Percentiles rank a stretch among this genome's conserved stretches.
Evolutionary conservation across 1,139 yeast species (phyloP).

Genomic region (Geotrichum candidum): DNA sequence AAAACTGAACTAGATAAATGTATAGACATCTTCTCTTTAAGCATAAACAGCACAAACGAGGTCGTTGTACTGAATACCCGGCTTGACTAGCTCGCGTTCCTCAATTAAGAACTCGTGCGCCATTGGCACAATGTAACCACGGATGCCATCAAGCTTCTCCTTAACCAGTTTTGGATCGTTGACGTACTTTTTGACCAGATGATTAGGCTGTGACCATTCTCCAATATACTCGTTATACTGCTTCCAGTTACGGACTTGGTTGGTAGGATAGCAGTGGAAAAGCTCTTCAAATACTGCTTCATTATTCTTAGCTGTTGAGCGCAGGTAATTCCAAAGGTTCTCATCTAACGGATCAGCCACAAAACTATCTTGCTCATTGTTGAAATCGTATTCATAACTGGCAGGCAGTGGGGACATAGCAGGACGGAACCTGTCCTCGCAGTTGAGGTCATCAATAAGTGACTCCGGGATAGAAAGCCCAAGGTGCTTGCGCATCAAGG

Average conservation of each 20-base stretch:
- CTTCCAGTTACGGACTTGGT: slow-evolving; percentile 17
- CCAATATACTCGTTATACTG: slow-evolving; percentile 13
- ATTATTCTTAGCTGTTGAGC: slow-evolving; percentile 10
- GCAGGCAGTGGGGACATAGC: slow-evolving; percentile 17
- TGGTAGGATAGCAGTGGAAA: slow-evolving; percentile 18
- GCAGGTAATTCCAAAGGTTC: slow-evolving; percentile 17
- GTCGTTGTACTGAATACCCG: slow-evolving; percentile 19
- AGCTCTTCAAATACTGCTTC: slow-evolving; percentile 19
- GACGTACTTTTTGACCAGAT: slow-evolving; percentile 14
- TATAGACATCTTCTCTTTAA: background rate
- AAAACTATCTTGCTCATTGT: slow-evolving; percentile 16
- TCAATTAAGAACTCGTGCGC: slow-evolving; percentile 19
- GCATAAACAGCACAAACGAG: slow-evolving; percentile 18
- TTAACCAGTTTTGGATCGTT: slow-evolving; percentile 14
- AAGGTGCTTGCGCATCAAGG: slow-evolving; percentile 18
- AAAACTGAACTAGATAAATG: no score
- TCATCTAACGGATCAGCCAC: slow-evolving; percentile 19
- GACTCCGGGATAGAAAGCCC: slow-evolving; percentile 16
- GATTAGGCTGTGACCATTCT: slow-evolving; percentile 14
- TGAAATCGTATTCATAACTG: slow-evolving; percentile 15
- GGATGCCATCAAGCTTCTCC: slow-evolving; percentile 11
- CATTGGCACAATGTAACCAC: slow-evolving; percentile 19
- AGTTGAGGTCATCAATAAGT: slow-evolving; percentile 2
- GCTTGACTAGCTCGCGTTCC: slow-evolving; percentile 18
- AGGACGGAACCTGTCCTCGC: background rate